A percentile compares a stretch with the other conserved stretches of the same genome.
These are phyloP conservation scores for Dactylonectria estremocensis DNA, from an alignment of 2,329 filamentous ascomycete genomes.

Conservation along the genomic window DNA sequence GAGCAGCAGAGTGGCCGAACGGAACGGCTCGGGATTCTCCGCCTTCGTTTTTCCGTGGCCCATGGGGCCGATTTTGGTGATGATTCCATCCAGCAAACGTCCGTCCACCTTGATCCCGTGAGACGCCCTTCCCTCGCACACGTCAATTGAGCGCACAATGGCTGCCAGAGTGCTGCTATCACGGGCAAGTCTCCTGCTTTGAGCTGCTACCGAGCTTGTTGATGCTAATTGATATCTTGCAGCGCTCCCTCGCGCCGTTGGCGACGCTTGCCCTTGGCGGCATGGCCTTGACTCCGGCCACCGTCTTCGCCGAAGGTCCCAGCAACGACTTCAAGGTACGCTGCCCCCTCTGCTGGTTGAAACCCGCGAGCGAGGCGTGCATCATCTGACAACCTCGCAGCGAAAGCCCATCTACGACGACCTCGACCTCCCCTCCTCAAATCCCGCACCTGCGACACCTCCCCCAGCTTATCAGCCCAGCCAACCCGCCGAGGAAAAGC, in stretches of 20 bases:
- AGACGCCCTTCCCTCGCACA: constrained; percentile 44
- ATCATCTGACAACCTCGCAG: constrained; percentile 41
- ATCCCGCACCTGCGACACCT: constrained; percentile 49
- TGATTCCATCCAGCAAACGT: constrained; percentile 38
- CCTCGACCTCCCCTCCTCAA: constrained; percentile 63
- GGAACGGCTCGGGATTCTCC: constrained; percentile 47
- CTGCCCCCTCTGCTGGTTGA: constrained; percentile 8
- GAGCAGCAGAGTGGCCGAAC: constrained; percentile 37
- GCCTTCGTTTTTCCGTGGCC: constrained; percentile 49
- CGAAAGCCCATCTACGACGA: constrained; percentile 88
- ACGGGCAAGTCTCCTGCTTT: constrained; percentile 60
- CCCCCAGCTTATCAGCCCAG: constrained; percentile 49
- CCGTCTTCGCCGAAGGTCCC: constrained; percentile 68
- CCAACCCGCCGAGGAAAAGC: constrained; percentile 53
- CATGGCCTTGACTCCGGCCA: constrained; percentile 63
- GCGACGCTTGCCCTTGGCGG: constrained; percentile 66
- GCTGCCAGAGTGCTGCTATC: constrained; percentile 73
- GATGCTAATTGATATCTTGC: constrained; percentile 51
- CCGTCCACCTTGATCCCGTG: constrained; percentile 46
- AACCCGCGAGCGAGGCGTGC: background rate
- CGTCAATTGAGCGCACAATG: constrained; percentile 69
- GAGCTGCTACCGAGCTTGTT: constrained; percentile 29
- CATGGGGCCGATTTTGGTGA: constrained; percentile 37
- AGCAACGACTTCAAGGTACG: constrained; percentile 51
- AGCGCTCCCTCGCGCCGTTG: constrained; percentile 69